phyloP scores from a whole-genome alignment of 139 green algal species.

The Micractinium conductrix region DNA sequence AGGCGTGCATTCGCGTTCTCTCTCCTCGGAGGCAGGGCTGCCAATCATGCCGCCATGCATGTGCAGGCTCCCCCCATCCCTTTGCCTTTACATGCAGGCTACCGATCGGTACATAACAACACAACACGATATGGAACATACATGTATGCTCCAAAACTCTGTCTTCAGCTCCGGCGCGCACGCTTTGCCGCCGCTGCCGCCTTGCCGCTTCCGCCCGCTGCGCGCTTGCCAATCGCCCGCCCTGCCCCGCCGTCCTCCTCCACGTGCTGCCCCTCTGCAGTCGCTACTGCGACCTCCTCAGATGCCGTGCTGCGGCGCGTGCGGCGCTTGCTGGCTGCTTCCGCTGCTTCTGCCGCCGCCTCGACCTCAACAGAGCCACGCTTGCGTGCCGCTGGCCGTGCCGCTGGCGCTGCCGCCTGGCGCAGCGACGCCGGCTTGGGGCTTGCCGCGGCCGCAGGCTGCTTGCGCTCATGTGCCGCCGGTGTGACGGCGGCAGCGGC shows the following conservation, averaged over 20 bases:
- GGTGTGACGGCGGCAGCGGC: neutral
- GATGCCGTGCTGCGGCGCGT: neutral
- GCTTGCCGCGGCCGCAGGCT: neutral
- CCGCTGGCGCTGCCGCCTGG: neutral
- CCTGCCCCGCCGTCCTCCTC: neutral
- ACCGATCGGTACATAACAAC: no score
- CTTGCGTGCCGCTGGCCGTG: conserved; percentile 8
- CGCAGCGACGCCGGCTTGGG: neutral
- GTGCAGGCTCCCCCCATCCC: no score
- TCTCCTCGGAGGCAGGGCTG: no score
- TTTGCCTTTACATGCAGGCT: no score
- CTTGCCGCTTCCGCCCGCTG: neutral
- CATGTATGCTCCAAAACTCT: no score
- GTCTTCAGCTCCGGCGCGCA: neutral
- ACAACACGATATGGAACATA: no score
- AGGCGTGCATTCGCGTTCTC: no score
- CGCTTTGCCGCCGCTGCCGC: neutral
- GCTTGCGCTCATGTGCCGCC: neutral
- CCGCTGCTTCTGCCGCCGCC: neutral
- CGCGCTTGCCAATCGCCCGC: neutral
- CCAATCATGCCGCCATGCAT: no score
- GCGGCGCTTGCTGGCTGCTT: neutral
- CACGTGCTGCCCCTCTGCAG: no score
- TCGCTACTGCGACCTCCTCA: neutral
- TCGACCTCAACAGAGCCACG: neutral